phyloP scores from a whole-genome alignment of 2,329 filamentous ascomycete species.

The Scedosporium apiospermum region DNA sequence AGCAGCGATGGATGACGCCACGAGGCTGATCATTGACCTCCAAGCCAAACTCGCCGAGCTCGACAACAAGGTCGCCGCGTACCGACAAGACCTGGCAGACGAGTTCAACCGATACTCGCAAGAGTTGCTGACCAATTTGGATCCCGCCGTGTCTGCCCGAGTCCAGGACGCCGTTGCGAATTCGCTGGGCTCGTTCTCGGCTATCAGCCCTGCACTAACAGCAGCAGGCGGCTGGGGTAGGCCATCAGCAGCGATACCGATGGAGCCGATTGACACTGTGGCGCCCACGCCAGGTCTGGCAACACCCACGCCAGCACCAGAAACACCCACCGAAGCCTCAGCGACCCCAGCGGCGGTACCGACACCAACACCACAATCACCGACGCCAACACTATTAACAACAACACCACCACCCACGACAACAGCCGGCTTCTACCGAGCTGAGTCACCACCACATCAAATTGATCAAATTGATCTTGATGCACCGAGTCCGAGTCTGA shows the following conservation, averaged over 20 bases:
- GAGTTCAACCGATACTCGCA: conserved; percentile 48
- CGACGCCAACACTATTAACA: conserved; percentile 14
- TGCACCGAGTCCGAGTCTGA: not conserved
- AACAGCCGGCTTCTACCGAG: not conserved
- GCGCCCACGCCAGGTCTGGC: conserved; percentile 16
- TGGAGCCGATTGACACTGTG: conserved; percentile 13
- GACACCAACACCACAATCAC: conserved; percentile 5
- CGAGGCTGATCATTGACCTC: conserved; percentile 41
- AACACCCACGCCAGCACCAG: conserved; percentile 19
- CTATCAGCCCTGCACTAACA: conserved; percentile 29
- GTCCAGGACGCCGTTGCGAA: conserved; percentile 37
- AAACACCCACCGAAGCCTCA: conserved; percentile 22
- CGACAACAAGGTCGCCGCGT: conserved; percentile 45
- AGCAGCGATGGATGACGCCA: conserved; percentile 6
- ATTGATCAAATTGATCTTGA: not conserved
- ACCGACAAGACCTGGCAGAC: conserved; percentile 45
- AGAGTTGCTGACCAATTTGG: conserved; percentile 36
- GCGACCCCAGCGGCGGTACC: conserved; percentile 5
- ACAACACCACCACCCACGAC: conserved; percentile 9
- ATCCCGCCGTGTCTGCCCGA: conserved; percentile 33
- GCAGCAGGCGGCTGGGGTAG: conserved; percentile 13
- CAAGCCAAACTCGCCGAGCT: conserved; percentile 45
- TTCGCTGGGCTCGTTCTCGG: conserved; percentile 34
- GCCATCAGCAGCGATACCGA: not conserved
- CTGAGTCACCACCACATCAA: conserved; percentile 3